Conservation (phyloP, 257 asterid species). For the Mitragyna speciosa region DNA sequence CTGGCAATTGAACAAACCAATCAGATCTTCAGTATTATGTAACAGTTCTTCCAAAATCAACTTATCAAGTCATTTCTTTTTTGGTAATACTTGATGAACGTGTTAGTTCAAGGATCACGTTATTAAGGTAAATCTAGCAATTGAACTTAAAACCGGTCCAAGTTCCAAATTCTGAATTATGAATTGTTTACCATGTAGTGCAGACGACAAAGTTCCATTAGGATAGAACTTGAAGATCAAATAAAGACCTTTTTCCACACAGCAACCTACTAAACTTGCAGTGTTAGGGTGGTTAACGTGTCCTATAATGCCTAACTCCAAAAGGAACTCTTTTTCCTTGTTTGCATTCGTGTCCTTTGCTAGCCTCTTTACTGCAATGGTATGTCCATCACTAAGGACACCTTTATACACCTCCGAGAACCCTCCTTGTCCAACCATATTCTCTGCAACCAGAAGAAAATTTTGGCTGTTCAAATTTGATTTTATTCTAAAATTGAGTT, state of each 20-base stretch:
- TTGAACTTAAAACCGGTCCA: neutral
- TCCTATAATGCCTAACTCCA: constrained; percentile 73
- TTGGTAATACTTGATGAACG: no score
- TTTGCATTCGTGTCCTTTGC: constrained; percentile 52
- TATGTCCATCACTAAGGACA: constrained; percentile 38
- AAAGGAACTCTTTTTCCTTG: constrained; percentile 69
- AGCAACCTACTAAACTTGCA: constrained; percentile 62
- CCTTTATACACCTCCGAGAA: constrained; percentile 83
- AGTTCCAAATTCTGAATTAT: neutral
- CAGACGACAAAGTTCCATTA: constrained; percentile 71
- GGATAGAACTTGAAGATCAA: constrained; percentile 67
- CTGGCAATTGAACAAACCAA: constrained; percentile 24
- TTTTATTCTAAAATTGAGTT: no score
- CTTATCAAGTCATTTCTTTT: no score
- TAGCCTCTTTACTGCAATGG: constrained; percentile 71
- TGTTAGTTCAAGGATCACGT: no score
- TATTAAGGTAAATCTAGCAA: no score
- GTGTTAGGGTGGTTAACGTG: constrained; percentile 79
- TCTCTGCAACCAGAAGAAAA: constrained; percentile 40
- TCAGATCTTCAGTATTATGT: no score
- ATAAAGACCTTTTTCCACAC: constrained; percentile 76
- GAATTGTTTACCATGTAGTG: constrained; percentile 54
- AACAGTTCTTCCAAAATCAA: no score
- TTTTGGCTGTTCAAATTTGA: neutral
- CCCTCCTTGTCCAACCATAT: constrained; percentile 85